These are phyloP conservation scores for Penicillium digitatum DNA, from an alignment of 2,329 filamentous ascomycete species.

Conservation along the genomic window DNA sequence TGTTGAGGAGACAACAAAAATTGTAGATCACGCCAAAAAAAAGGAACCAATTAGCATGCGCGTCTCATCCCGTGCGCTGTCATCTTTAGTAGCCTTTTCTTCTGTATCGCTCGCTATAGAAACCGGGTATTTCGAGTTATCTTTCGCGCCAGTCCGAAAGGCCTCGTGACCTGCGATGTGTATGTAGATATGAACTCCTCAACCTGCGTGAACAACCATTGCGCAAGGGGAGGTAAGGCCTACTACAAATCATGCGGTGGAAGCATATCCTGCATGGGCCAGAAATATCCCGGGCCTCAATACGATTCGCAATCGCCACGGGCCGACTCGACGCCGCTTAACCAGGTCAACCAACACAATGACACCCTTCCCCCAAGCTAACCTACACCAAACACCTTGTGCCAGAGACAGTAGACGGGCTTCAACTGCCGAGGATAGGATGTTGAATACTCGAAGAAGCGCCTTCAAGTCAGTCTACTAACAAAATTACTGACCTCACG, in stretches of 20 bases:
- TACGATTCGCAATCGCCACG: too few species aligned
- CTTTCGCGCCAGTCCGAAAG: constrained; percentile 9
- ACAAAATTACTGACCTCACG: too few species aligned
- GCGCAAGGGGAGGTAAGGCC: constrained; percentile 3
- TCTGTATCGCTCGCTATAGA: neutral
- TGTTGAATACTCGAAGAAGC: too few species aligned
- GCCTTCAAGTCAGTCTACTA: too few species aligned
- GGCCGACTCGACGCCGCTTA: too few species aligned
- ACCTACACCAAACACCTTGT: too few species aligned
- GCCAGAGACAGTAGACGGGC: too few species aligned
- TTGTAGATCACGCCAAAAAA: too few species aligned
- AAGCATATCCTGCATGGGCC: constrained; percentile 7
- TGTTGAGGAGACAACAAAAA: neutral
- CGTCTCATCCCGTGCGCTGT: neutral
- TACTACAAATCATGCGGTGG: constrained; percentile 11
- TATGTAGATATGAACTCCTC: constrained; percentile 4
- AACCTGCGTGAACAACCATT: constrained; percentile 15
- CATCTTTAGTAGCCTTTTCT: neutral
- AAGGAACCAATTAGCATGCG: neutral
- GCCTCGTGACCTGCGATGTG: constrained; percentile 11
- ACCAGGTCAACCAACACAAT: too few species aligned
- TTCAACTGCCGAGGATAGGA: too few species aligned
- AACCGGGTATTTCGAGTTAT: constrained; percentile 13
- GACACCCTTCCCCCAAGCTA: too few species aligned
- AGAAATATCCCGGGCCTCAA: too few species aligned